Percentiles rank a stretch among this genome's conserved stretches.
Evolutionary conservation across 148 eudicot genomes (phyloP).

Genomic region (Rhododendron kiyosumense): DNA sequence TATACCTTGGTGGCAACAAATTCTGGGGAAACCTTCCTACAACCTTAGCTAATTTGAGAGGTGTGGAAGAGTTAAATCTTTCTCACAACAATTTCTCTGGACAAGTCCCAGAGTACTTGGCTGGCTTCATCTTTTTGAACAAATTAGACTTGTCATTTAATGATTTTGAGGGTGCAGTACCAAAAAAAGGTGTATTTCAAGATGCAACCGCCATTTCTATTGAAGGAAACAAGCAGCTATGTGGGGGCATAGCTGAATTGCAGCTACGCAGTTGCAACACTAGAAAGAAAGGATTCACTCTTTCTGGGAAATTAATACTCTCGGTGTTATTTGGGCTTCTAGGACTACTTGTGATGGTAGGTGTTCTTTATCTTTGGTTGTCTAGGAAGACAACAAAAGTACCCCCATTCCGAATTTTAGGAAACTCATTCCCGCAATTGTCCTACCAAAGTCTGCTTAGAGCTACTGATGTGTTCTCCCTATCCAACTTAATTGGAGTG

Average conservation of each 20-base stretch:
- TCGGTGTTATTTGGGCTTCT: too few species aligned
- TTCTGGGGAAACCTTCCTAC: not conserved
- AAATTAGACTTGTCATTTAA: conserved; percentile 1
- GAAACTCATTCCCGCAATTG: too few species aligned
- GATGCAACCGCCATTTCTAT: not conserved
- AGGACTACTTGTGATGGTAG: too few species aligned
- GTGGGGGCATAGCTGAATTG: conserved; percentile 5
- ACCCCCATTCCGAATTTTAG: too few species aligned
- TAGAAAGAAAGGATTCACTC: not conserved
- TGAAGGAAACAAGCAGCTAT: conserved; percentile 1
- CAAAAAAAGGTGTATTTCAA: not conserved
- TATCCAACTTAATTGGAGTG: too few species aligned
- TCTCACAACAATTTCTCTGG: conserved; percentile 3
- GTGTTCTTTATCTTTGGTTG: too few species aligned
- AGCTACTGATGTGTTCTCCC: not conserved
- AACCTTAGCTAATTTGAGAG: not conserved
- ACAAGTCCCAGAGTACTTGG: not conserved
- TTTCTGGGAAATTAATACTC: not conserved
- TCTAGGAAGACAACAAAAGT: too few species aligned
- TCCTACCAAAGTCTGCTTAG: too few species aligned
- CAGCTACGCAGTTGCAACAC: not conserved
- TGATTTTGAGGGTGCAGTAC: not conserved
- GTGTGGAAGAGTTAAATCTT: not conserved
- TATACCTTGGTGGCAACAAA: not conserved
- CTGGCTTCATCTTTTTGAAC: not conserved